Evolutionary conservation across 2,329 filamentous ascomycete species (phyloP).

Genomic region (Ploettnerulaceae sp.): DNA sequence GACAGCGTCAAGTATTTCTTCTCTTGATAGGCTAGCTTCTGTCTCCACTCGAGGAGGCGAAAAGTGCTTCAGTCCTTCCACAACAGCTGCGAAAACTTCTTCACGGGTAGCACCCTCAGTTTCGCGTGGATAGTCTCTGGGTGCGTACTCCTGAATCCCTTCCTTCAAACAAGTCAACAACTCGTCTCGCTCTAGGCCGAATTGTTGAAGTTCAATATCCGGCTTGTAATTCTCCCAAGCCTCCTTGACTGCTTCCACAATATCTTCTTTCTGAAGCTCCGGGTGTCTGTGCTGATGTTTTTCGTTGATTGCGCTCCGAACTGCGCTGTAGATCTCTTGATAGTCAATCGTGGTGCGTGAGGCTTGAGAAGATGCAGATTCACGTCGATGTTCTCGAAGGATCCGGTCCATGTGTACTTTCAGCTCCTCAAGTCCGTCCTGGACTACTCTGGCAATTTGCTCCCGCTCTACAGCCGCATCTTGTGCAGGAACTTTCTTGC

Average conservation of each 20-base stretch:
- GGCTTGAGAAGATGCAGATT: constrained; percentile 58
- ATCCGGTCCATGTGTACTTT: constrained; percentile 79
- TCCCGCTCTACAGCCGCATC: constrained; percentile 54
- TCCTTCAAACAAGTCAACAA: constrained; percentile 82
- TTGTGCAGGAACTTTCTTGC: constrained; percentile 39
- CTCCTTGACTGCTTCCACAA: constrained; percentile 80
- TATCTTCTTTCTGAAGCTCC: constrained; percentile 70
- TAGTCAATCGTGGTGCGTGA: constrained; percentile 66
- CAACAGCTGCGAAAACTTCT: constrained; percentile 78
- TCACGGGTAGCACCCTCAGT: constrained; percentile 66
- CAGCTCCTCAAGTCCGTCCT: constrained; percentile 75
- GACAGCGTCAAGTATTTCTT: constrained; percentile 80
- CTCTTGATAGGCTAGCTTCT: constrained; percentile 64
- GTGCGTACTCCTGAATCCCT: constrained; percentile 70
- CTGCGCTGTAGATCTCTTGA: constrained; percentile 79
- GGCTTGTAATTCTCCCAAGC: constrained; percentile 95
- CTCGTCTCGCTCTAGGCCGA: constrained; percentile 85
- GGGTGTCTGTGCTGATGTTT: constrained; percentile 43
- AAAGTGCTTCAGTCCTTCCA: constrained; percentile 81
- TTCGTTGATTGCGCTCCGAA: constrained; percentile 67
- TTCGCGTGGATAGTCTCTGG: constrained; percentile 36
- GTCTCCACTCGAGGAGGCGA: constrained; percentile 67
- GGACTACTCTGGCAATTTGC: constrained; percentile 72
- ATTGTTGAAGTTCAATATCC: constrained; percentile 84
- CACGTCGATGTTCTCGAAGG: constrained; percentile 68